Evolutionary conservation across 2,329 filamentous ascomycete genomes (phyloP), one percentile per base, ranked within the genome.

Genomic region (Cladosporium sp.): DNA sequence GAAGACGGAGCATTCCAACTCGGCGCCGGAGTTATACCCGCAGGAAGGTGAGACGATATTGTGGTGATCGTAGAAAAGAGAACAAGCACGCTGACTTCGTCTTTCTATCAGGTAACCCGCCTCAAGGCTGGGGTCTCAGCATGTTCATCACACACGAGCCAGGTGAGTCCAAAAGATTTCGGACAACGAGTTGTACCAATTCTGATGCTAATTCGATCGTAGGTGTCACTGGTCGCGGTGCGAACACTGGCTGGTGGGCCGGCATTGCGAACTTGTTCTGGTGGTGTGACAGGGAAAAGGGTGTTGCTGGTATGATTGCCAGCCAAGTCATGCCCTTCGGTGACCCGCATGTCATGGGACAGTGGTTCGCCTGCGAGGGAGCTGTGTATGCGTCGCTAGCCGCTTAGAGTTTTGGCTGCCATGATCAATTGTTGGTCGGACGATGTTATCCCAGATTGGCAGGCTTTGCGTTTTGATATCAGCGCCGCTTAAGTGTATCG

Each of bases 41-140:
- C 68, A 73, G n/a, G 52, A 54, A 46, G 48, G 50, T 53, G 16
- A 46, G 50, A 35, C 2, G 13, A 11, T 28, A n/a, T 8, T 18
- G 7, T 10, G 11, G 14, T 9, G 18, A 46, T 4, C 28, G 33
- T 3, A 28, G 22, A 14, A 13, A 8, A 16, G 2, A 28, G 4
- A 14, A 13, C 7, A 16, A n/a, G 16, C 19, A 41, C 9, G 38
- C 46, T 49, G 22, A 49, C 37, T 8, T 7, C n/a, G 13, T 33
- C 16, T n/a, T 8, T 46, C 34, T 33, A 4, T 6, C 4, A 34
- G 70, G 71, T 16, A 69, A 77, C 54, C 74, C 74, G 19, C 77
- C 82, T 0, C 82, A 86, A 61, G 84, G 84, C 9, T 86, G 82
- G 82, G 82, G 82, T 0, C 67, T 86, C 16, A 62, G 59, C 7